Evolutionary conservation across 1,284 basidiomycete genomes (phyloP).

Genomic region (Fomitopsis pinicola): DNA sequence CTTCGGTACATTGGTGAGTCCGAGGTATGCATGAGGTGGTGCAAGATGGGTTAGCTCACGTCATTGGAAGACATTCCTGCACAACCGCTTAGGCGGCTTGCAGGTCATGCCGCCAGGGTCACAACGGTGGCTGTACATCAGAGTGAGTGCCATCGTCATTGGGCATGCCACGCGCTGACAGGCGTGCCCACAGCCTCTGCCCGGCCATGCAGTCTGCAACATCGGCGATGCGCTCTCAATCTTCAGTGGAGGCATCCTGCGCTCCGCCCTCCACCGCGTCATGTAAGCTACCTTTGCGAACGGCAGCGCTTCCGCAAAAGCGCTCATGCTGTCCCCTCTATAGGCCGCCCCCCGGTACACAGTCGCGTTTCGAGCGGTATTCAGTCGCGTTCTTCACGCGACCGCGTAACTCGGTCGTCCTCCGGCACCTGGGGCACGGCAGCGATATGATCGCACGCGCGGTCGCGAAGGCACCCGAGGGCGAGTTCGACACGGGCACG

Average conservation of each 20-base stretch:
- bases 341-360: conserved; percentile 30
- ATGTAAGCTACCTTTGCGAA: conserved; percentile 19
- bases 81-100: conserved; percentile 40
- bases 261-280: conserved; percentile 33
- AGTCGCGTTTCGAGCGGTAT: conserved; percentile 29
- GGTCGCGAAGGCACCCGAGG: conserved; percentile 28
- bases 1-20: conserved; percentile 39
- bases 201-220: conserved; percentile 35
- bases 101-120: conserved; percentile 35
- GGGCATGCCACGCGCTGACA: neutral
- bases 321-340: neutral
- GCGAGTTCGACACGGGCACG: conserved; percentile 33
- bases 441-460: conserved; percentile 43
- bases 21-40: conserved; percentile 7
- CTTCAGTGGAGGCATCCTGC: conserved; percentile 36
- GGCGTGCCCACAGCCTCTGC: conserved; percentile 25
- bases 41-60: neutral
- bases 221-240: conserved; percentile 32
- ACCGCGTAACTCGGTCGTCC: conserved; percentile 28
- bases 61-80: conserved; percentile 22
- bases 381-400: conserved; percentile 36
- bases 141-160: conserved; percentile 18
- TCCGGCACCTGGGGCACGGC: conserved; percentile 34
- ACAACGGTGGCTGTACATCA: conserved; percentile 38
- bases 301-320: neutral